Conservation (phyloP, 2,329 filamentous ascomycete species). For the Ascochyta pisi region DNA sequence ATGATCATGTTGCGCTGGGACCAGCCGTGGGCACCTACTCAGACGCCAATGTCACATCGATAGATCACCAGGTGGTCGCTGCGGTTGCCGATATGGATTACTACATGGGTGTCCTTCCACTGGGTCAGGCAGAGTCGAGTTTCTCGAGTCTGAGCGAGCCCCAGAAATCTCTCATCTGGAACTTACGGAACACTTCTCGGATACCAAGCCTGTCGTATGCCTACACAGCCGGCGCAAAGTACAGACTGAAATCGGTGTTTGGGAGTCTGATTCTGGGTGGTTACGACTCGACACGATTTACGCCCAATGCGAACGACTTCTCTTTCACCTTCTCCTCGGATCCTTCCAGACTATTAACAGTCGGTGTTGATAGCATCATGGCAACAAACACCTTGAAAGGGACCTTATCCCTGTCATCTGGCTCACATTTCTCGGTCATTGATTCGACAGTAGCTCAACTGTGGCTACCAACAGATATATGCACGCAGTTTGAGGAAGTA, state of each 20-base stretch:
- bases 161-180: slow-evolving; percentile 36
- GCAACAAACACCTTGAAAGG: slow-evolving; percentile 42
- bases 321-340: slow-evolving; percentile 44
- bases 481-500: slow-evolving; percentile 48
- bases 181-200: slow-evolving; percentile 34
- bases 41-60: slow-evolving; percentile 13
- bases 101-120: slow-evolving; percentile 39
- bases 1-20: slow-evolving; percentile 40
- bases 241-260: slow-evolving; percentile 41
- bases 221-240: slow-evolving; percentile 47
- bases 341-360: slow-evolving; percentile 40
- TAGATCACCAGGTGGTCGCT: slow-evolving; percentile 40
- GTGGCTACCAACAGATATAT: slow-evolving; percentile 51
- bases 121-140: slow-evolving; percentile 39
- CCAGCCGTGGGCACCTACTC: slow-evolving; percentile 25
- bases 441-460: slow-evolving; percentile 52
- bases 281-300: slow-evolving; percentile 51
- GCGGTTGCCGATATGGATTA: slow-evolving; percentile 40
- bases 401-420: slow-evolving; percentile 43
- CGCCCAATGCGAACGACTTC: slow-evolving; percentile 35
- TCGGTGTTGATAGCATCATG: slow-evolving; percentile 43
- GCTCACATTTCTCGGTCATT: slow-evolving; percentile 45
- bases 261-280: slow-evolving; percentile 52
- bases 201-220: slow-evolving; percentile 47
- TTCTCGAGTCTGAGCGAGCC: slow-evolving; percentile 39